Evolutionary conservation across 768 basidiomycete genomes (phyloP).

Genomic region (Naganishia randhawae): DNA sequence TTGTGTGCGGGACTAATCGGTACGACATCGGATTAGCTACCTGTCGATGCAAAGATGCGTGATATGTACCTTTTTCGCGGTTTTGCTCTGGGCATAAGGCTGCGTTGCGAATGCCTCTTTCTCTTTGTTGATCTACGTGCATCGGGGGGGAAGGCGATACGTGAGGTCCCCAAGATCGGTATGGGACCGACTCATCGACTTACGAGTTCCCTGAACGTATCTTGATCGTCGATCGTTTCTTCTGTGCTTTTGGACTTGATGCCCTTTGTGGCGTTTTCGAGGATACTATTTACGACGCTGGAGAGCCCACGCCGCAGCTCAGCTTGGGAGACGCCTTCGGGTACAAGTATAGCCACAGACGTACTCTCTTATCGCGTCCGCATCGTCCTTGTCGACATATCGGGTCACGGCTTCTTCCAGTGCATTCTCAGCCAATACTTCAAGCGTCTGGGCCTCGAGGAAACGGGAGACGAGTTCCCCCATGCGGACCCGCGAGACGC

Average conservation of each 20-base stretch:
- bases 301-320: background rate
- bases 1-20: background rate
- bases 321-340: background rate
- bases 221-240: conserved; percentile 47
- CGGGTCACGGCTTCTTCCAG: conserved; percentile 92
- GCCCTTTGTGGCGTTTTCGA: conserved; percentile 42
- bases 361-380: conserved; percentile 81
- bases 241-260: conserved; percentile 32
- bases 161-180: background rate
- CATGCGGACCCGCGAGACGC: conserved; percentile 71
- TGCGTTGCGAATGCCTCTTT: conserved; percentile 26
- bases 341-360: conserved; percentile 46
- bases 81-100: conserved; percentile 46
- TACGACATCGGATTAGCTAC: background rate
- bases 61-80: conserved; percentile 39
- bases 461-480: conserved; percentile 88
- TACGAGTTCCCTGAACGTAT: conserved; percentile 49
- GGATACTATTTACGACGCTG: conserved; percentile 52
- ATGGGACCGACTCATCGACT: conserved; percentile 26
- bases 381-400: conserved; percentile 97
- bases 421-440: conserved; percentile 79
- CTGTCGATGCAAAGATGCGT: background rate
- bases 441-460: conserved; percentile 83
- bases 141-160: conserved; percentile 32
- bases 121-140: conserved; percentile 34